A percentile compares a stretch with the other conserved stretches of the same genome.
These are phyloP conservation scores for Sphaerobolus stellatus DNA, from an alignment of 1,284 basidiomycete species.

Conservation along the genomic window DNA sequence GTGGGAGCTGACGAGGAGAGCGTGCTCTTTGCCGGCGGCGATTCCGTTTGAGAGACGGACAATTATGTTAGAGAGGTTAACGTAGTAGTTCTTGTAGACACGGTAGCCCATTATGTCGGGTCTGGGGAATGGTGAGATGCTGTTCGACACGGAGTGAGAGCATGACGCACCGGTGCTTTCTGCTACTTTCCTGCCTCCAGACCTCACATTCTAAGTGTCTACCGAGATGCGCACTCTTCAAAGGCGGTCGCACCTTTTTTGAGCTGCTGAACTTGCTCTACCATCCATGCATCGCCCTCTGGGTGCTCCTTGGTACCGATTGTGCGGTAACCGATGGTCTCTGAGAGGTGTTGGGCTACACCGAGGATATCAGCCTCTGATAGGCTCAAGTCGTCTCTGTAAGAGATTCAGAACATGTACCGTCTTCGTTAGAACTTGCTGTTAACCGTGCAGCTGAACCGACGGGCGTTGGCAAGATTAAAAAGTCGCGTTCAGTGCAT, in stretches of 20 bases:
- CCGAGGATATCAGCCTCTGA: constrained; percentile 67
- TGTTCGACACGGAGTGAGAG: neutral
- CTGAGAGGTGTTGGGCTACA: constrained; percentile 64
- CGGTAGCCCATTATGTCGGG: constrained; percentile 84
- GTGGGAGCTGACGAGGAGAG: constrained; percentile 88
- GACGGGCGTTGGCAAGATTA: too few species aligned
- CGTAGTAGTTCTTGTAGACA: constrained; percentile 87
- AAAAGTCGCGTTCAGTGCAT: too few species aligned
- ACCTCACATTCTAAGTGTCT: constrained; percentile 81
- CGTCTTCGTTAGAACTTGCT: too few species aligned
- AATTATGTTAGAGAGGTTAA: constrained; percentile 86
- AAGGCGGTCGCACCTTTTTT: constrained; percentile 37
- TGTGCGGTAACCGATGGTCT: constrained; percentile 88
- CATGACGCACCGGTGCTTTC: constrained; percentile 70
- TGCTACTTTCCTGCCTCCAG: constrained; percentile 82
- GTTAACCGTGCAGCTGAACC: too few species aligned
- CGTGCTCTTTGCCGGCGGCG: constrained; percentile 68
- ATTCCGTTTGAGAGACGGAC: constrained; percentile 86
- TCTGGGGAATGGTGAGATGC: constrained; percentile 35
- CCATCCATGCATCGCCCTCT: constrained; percentile 81
- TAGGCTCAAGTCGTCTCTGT: constrained; percentile 30
- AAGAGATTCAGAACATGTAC: too few species aligned
- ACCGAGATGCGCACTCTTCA: constrained; percentile 56
- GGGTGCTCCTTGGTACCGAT: constrained; percentile 91
- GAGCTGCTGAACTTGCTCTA: constrained; percentile 60